These are phyloP conservation scores for Pyrenophora seminiperda DNA, from an alignment of 2,329 filamentous ascomycete species.

Conservation along the genomic window DNA sequence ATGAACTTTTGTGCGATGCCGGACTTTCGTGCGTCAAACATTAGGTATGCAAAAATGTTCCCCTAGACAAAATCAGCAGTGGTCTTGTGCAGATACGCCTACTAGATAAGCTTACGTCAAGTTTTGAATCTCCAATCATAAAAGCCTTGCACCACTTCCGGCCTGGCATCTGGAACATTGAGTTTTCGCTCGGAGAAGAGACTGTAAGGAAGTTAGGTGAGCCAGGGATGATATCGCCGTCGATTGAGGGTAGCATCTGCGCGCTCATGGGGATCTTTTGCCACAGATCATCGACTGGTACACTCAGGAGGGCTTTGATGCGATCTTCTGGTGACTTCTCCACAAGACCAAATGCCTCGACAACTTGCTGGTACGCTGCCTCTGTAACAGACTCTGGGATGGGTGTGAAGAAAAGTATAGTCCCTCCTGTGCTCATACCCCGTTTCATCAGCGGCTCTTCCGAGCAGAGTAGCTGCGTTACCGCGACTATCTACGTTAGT, in stretches of 20 bases:
- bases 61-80: slow-evolving; percentile 18
- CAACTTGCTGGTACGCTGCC: slow-evolving; percentile 48
- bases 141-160: slow-evolving; percentile 55
- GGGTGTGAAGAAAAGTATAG: slow-evolving; percentile 49
- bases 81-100: not conserved
- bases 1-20: slow-evolving; percentile 46
- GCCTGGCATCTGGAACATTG: slow-evolving; percentile 43
- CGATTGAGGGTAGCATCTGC: slow-evolving; percentile 48
- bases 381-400: slow-evolving; percentile 50
- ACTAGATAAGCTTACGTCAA: slow-evolving; percentile 48
- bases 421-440: slow-evolving; percentile 51
- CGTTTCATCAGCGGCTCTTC: slow-evolving; percentile 42
- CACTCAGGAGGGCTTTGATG: slow-evolving; percentile 49
- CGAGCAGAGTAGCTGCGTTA: slow-evolving; percentile 35
- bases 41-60: slow-evolving; percentile 35
- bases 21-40: slow-evolving; percentile 31
- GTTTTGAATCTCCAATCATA: slow-evolving; percentile 55
- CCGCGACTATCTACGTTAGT: slow-evolving; percentile 28
- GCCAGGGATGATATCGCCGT: slow-evolving; percentile 50
- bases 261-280: slow-evolving; percentile 47
- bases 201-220: slow-evolving; percentile 33
- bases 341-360: slow-evolving; percentile 49
- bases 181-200: slow-evolving; percentile 31
- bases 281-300: slow-evolving; percentile 51
- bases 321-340: slow-evolving; percentile 48